These are phyloP conservation scores for Leccinum uliginosum DNA, from an alignment of 768 basidiomycete species.

Conservation along the genomic window DNA sequence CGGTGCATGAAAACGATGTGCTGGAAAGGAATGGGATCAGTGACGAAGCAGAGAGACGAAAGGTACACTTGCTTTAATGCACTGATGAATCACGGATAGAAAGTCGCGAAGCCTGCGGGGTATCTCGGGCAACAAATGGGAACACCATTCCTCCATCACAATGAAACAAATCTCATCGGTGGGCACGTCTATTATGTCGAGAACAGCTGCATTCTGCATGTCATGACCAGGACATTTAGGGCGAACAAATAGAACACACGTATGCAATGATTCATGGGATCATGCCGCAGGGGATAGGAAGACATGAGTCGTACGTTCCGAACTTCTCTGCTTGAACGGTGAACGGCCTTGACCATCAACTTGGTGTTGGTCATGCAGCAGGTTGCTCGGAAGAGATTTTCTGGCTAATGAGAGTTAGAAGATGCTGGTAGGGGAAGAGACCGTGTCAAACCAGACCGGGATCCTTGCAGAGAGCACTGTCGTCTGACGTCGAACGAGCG, in stretches of 20 bases:
- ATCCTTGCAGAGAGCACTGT: conserved; percentile 65
- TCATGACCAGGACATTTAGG: background rate
- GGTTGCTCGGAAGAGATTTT: conserved; percentile 67
- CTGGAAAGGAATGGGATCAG: conserved; percentile 32
- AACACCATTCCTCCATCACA: conserved; percentile 79
- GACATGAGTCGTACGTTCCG: conserved; percentile 55
- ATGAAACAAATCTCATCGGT: conserved; percentile 58
- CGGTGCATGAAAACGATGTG: conserved; percentile 69
- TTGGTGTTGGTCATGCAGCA: conserved; percentile 46
- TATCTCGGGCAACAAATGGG: conserved; percentile 48
- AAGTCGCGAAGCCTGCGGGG: conserved; percentile 53
- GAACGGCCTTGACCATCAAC: conserved; percentile 67
- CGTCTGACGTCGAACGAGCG: conserved; percentile 35
- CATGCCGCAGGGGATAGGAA: conserved; percentile 43
- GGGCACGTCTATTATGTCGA: conserved; percentile 55
- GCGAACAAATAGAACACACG: conserved; percentile 42
- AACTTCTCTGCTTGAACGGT: conserved; percentile 58
- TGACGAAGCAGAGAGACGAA: background rate
- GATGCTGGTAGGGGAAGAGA: background rate
- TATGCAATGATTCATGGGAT: conserved; percentile 74
- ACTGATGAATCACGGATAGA: conserved; percentile 56
- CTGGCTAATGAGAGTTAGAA: conserved; percentile 44
- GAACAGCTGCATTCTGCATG: conserved; percentile 44
- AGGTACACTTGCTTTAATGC: conserved; percentile 52
- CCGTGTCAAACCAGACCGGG: conserved; percentile 54